Evolutionary conservation across 169 alveolate genomes (phyloP).

Genomic region (Plasmodium coatneyi): DNA sequence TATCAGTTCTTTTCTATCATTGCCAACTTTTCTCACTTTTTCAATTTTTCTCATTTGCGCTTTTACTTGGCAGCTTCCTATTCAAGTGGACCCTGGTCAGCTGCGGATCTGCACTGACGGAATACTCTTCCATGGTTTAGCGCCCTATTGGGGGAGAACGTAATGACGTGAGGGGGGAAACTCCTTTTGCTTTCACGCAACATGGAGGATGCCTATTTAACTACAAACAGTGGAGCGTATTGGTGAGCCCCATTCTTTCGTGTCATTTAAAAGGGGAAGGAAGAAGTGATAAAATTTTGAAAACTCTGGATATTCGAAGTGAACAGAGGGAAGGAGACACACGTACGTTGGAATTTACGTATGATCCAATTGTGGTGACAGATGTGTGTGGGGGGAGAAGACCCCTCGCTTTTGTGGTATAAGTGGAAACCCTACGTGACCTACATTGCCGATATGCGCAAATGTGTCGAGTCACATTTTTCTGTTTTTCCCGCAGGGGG

Average conservation of each 20-base stretch:
- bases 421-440: background rate
- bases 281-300: too few relatives aligned
- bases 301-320: background rate
- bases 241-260: background rate
- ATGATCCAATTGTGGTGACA: background rate
- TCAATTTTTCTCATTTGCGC: background rate
- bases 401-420: background rate
- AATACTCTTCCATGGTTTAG: background rate
- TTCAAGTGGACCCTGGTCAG: background rate
- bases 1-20: background rate
- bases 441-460: background rate
- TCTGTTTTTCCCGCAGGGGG: background rate
- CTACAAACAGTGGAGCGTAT: background rate
- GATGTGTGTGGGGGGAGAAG: background rate
- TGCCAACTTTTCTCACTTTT: background rate
- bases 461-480: background rate
- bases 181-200: background rate
- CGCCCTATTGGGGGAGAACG: background rate
- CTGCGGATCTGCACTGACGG: background rate
- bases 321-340: background rate
- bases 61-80: conserved; percentile 26
- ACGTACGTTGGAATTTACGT: background rate
- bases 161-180: background rate
- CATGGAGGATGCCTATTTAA: background rate
- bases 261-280: background rate